phyloP scores from a whole-genome alignment of 2,329 filamentous ascomycete genomes.

The Aspergillus sergii region DNA sequence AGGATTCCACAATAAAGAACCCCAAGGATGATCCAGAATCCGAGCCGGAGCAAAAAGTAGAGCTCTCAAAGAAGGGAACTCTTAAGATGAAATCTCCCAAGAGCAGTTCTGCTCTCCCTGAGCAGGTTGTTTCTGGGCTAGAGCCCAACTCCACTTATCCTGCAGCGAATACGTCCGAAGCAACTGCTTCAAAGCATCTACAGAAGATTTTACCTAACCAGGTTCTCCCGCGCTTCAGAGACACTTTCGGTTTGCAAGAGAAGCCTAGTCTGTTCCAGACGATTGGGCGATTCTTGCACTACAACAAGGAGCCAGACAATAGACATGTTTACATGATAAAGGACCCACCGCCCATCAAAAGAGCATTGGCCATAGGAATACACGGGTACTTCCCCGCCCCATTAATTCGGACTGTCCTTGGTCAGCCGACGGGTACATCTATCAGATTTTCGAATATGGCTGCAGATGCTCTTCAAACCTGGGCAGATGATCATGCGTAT shows the following conservation, averaged over 20 bases:
- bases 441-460: conserved; percentile 88
- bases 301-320: conserved; percentile 59
- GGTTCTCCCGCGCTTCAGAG: conserved; percentile 51
- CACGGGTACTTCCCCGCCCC: conserved; percentile 92
- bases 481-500: conserved; percentile 74
- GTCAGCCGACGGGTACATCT: conserved; percentile 93
- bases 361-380: conserved; percentile 88
- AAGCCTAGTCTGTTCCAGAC: conserved; percentile 67
- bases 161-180: conserved; percentile 33
- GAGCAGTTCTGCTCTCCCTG: conserved; percentile 26
- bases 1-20: conserved; percentile 22
- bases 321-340: conserved; percentile 74
- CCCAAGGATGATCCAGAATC: conserved; percentile 20
- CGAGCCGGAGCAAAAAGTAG: conserved; percentile 28
- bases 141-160: conserved; percentile 21
- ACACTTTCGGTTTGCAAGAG: conserved; percentile 48
- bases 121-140: conserved; percentile 20
- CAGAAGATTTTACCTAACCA: conserved; percentile 48
- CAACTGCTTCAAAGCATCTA: conserved; percentile 37
- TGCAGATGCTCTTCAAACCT: conserved; percentile 79
- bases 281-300: conserved; percentile 48
- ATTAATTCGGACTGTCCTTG: conserved; percentile 84
- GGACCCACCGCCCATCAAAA: conserved; percentile 72
- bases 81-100: conserved; percentile 33
- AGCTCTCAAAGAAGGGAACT: conserved; percentile 30